A percentile compares a stretch with the other conserved stretches of the same genome.
phyloP scores from a whole-genome alignment of 768 basidiomycete species.

The Lactifluus subvellereus region DNA sequence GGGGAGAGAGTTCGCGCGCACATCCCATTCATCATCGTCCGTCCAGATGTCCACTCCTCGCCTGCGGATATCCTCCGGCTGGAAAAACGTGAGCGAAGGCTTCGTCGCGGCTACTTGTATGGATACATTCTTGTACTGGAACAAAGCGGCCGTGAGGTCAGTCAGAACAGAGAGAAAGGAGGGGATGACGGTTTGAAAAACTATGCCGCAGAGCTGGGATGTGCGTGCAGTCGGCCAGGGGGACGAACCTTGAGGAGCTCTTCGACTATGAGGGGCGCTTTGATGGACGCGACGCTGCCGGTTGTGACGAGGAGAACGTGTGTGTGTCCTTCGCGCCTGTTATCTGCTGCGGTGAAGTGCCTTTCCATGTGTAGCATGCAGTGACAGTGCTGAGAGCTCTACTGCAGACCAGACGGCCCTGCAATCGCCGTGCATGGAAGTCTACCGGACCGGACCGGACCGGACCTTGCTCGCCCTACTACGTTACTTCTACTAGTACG shows the following conservation, averaged over 20 bases:
- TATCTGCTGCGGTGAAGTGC: conserved; percentile 19
- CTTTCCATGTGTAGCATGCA: background rate
- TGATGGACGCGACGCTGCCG: conserved; percentile 95
- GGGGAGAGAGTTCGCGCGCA: conserved; percentile 34
- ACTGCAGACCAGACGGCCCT: too few species aligned
- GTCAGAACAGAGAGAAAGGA: background rate
- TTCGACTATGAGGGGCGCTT: conserved; percentile 81
- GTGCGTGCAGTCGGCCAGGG: background rate
- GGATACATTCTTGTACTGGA: conserved; percentile 65
- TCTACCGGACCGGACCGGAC: too few species aligned
- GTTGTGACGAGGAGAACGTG: conserved; percentile 84
- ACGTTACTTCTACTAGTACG: too few species aligned
- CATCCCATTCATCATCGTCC: conserved; percentile 91
- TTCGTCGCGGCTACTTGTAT: conserved; percentile 84
- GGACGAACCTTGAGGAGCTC: conserved; percentile 61
- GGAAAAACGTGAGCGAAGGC: conserved; percentile 71
- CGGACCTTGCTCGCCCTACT: too few species aligned
- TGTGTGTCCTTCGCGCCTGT: conserved; percentile 37
- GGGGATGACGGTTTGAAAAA: background rate
- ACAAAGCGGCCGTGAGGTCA: background rate
- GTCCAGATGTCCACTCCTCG: conserved; percentile 70
- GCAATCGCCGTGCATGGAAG: too few species aligned
- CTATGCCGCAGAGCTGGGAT: background rate
- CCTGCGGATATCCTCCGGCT: conserved; percentile 43
- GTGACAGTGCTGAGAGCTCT: too few species aligned